phyloP scores from a whole-genome alignment of 192 early-diverging fungal genomes.

The Mortierella antarctica region DNA sequence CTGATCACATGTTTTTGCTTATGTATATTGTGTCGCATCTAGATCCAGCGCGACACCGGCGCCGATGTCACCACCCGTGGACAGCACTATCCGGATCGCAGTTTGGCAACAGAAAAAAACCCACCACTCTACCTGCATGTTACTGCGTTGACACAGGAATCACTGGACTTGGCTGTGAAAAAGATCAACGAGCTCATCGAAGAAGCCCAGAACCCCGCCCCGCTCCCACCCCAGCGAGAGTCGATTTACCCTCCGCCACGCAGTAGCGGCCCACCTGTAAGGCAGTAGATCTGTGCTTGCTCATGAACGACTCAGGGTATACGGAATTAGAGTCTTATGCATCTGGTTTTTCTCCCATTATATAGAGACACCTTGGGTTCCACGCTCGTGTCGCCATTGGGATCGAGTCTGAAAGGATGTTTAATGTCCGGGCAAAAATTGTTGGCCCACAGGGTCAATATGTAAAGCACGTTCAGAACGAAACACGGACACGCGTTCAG shows the following conservation, averaged over 20 bases:
- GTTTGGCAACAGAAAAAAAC: slow-evolving; percentile 77
- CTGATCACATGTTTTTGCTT: background rate
- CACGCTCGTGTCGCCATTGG: slow-evolving; percentile 80
- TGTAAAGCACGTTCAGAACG: slow-evolving; percentile 89
- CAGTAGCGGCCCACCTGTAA: slow-evolving; percentile 36
- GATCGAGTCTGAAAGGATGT: slow-evolving; percentile 78
- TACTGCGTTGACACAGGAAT: slow-evolving; percentile 71
- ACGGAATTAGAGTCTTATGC: background rate
- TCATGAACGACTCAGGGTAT: no score
- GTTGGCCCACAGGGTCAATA: slow-evolving; percentile 80
- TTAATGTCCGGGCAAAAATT: slow-evolving; percentile 88
- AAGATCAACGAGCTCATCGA: slow-evolving; percentile 84
- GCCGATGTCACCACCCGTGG: slow-evolving; percentile 87
- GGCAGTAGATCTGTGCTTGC: background rate
- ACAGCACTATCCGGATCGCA: slow-evolving; percentile 80
- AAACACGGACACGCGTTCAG: slow-evolving; percentile 81
- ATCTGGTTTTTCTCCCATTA: background rate
- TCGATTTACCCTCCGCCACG: slow-evolving; percentile 25
- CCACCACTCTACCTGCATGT: slow-evolving; percentile 87
- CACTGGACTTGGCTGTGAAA: slow-evolving; percentile 75
- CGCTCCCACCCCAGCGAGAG: slow-evolving; percentile 33
- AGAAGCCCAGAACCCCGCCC: slow-evolving; percentile 57
- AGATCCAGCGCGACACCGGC: slow-evolving; percentile 81
- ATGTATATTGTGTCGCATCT: background rate
- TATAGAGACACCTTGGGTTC: slow-evolving; percentile 57